Evolutionary conservation across 805 yeast species (phyloP).

Genomic region (Yarrowia osloensis): DNA sequence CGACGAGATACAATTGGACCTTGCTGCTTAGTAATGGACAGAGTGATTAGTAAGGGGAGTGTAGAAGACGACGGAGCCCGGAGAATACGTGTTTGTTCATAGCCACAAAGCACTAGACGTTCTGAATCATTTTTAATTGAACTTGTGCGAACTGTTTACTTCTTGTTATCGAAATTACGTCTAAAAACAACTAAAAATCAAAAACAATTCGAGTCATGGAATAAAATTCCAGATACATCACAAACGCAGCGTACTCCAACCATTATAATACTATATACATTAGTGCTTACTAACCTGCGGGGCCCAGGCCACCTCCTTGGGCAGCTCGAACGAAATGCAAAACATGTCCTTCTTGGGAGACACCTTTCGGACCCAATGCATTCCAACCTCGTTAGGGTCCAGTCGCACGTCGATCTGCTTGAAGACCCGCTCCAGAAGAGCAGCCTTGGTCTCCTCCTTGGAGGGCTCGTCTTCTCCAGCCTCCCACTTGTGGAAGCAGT

Average conservation of each 20-base stretch:
- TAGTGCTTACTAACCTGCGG: background rate
- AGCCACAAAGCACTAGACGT: no score
- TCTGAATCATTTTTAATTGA: no score
- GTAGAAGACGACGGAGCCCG: no score
- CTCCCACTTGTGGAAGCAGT: conserved; percentile 89
- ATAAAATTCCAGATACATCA: no score
- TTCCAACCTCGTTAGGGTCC: conserved; percentile 50
- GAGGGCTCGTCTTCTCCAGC: conserved; percentile 72
- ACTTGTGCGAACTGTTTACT: no score
- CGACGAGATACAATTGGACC: background rate
- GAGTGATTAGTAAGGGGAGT: background rate
- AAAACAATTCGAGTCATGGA: no score
- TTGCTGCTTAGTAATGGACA: background rate
- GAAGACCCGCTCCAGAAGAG: conserved; percentile 61
- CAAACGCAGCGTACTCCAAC: no score
- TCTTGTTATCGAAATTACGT: no score
- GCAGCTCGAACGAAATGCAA: conserved; percentile 76
- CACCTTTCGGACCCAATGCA: conserved; percentile 89
- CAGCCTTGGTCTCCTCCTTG: conserved; percentile 62
- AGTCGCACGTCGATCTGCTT: conserved; percentile 51
- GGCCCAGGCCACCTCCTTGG: conserved; percentile 45
- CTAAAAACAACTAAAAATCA: no score
- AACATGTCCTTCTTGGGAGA: conserved; percentile 98
- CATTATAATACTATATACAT: no score
- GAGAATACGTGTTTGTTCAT: no score